Conservation (phyloP, 2,329 filamentous ascomycete species). For the Phoma sp. region DNA sequence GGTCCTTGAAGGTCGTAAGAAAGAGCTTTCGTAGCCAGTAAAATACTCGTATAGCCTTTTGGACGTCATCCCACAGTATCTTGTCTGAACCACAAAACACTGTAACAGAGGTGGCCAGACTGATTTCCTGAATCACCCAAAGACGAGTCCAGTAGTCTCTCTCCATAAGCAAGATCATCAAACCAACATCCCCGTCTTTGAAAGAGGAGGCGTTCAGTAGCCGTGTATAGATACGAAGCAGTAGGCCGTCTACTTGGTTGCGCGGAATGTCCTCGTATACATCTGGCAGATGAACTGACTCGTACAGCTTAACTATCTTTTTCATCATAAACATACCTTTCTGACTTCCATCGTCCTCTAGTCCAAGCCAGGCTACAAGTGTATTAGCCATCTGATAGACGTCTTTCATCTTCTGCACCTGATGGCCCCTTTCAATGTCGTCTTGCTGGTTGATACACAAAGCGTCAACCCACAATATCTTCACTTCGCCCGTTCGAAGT, state of each 20-base stretch:
- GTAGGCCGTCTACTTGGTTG: background rate
- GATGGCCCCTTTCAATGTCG: constrained; percentile 7
- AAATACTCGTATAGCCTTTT: background rate
- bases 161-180: background rate
- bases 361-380: constrained; percentile 24
- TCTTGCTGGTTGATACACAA: constrained; percentile 19
- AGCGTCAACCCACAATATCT: constrained; percentile 9
- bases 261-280: no score
- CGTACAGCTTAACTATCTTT: no score
- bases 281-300: no score
- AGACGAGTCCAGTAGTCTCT: background rate
- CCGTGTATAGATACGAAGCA: background rate
- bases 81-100: background rate
- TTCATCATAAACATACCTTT: no score
- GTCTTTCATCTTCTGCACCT: constrained; percentile 13
- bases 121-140: constrained; percentile 1
- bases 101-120: background rate
- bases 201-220: background rate
- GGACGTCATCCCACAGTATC: background rate
- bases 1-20: background rate
- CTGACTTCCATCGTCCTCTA: background rate
- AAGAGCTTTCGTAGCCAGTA: background rate
- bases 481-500: background rate
- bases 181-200: background rate
- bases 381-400: constrained; percentile 1